Evolutionary conservation across 345 rosid genomes (phyloP), one percentile per base, ranked within the genome.

Genomic region (Bruguiera gymnorhiza): DNA sequence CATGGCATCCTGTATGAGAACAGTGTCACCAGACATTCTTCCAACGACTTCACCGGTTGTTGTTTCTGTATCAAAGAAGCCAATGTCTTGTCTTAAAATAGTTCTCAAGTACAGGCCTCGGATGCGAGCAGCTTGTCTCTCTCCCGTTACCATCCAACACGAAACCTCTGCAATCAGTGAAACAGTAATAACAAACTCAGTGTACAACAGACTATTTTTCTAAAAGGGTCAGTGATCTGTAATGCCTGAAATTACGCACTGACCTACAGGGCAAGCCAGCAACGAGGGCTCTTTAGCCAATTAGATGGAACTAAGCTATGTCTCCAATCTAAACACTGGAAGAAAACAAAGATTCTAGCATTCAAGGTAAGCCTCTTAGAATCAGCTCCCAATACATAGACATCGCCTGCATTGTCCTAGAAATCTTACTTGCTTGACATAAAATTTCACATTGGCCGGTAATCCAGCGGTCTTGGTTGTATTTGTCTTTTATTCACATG

Each of bases 1-100:
- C 89, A 93, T 86, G 37, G 98, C 98, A 0, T 93, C 96, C 80
- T 93, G 96, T 76, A 93, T 87, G 70, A 90, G 85, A 66, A 93
- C 82, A 6, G 98, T 93, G 68, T 93, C 98, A 18, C 97, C 97
- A 0, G 97, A 90, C 97, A 93, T 90, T 70, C 98, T 86, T 58
- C 93, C 96, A 52, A 93, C 81, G 59, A 93, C 86, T 73, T 93
- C 98, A 56, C 98, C 98, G 0, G 97, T 89, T n/a, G 82, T 82
- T 16, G 97, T 89, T 64, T 93, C 93, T 2, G 91, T 87, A 74
- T 93, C 98, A 30, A 90, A 93, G 83, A 75, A 93, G 23, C 83
- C 85, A 48, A 93, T 83, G 62, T 93, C 98, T 78, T 93, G 98
- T 73, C 93, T 82, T 74, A 93, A 70, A 78, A 93, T 90, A 9